Conservation (phyloP, 2,329 filamentous ascomycete species). For the Paradendryphiella salina region DNA sequence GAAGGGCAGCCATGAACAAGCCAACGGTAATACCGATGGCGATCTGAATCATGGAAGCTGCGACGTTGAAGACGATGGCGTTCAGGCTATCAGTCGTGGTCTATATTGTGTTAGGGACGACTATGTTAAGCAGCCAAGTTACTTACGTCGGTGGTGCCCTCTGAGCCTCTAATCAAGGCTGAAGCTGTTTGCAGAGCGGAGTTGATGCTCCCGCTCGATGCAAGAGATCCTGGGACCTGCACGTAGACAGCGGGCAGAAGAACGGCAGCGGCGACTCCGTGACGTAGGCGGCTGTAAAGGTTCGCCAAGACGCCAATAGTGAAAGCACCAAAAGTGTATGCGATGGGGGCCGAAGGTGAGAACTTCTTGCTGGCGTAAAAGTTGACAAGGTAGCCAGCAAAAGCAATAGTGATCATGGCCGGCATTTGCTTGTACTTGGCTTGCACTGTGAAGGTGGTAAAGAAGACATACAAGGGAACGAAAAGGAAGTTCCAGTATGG, state of each 20-base stretch:
- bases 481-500: slow-evolving; percentile 67
- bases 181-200: slow-evolving; percentile 35
- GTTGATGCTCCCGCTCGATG: slow-evolving; percentile 37
- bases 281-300: slow-evolving; percentile 69
- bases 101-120: slow-evolving; percentile 14
- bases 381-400: slow-evolving; percentile 74
- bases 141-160: slow-evolving; percentile 24
- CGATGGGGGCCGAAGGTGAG: slow-evolving; percentile 69
- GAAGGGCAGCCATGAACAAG: slow-evolving; percentile 53
- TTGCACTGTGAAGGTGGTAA: slow-evolving; percentile 73
- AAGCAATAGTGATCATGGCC: slow-evolving; percentile 72
- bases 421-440: slow-evolving; percentile 78
- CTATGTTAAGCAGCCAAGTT: not conserved
- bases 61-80: slow-evolving; percentile 49
- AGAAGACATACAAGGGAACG: slow-evolving; percentile 73
- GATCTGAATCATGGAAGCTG: slow-evolving; percentile 54
- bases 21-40: slow-evolving; percentile 58
- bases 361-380: slow-evolving; percentile 72
- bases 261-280: slow-evolving; percentile 51
- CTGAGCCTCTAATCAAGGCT: slow-evolving; percentile 30
- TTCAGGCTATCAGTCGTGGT: slow-evolving; percentile 28
- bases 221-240: slow-evolving; percentile 40
- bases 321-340: slow-evolving; percentile 75
- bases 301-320: slow-evolving; percentile 77
- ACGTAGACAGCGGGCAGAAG: slow-evolving; percentile 41